phyloP scores from a whole-genome alignment of 2,329 filamentous ascomycete species.

The Emergomyces orientalis region DNA sequence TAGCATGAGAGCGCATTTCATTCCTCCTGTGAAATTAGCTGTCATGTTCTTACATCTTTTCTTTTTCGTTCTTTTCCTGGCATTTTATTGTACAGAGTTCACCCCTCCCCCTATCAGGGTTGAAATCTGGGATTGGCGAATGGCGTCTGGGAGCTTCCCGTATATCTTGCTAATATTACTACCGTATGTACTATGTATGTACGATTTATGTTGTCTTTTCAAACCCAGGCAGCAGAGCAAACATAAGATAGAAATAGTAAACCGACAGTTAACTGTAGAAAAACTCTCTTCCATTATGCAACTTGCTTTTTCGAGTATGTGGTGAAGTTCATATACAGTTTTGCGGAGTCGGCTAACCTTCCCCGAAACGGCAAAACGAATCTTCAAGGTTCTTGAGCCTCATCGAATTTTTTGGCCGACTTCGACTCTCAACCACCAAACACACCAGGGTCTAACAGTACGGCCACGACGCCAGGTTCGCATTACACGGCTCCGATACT shows the following conservation, averaged over 20 bases:
- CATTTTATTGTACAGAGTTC: neutral
- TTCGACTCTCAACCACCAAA: neutral
- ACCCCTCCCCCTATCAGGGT: neutral
- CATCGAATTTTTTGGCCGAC: conserved; percentile 1
- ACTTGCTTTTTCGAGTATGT: neutral
- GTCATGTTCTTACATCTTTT: neutral
- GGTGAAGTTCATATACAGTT: neutral
- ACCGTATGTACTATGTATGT: neutral
- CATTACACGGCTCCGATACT: conserved; percentile 2
- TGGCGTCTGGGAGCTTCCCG: conserved; percentile 4
- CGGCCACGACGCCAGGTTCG: neutral
- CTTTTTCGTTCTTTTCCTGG: too few relatives aligned
- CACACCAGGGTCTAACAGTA: neutral
- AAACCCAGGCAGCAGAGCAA: neutral
- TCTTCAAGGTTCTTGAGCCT: neutral
- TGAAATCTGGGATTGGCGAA: conserved; percentile 6
- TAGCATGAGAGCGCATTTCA: neutral
- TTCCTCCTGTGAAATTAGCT: neutral
- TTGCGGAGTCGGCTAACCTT: conserved; percentile 11
- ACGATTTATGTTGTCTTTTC: neutral
- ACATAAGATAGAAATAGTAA: conserved; percentile 1
- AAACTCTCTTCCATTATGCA: neutral
- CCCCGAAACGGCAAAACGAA: neutral
- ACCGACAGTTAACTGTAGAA: neutral
- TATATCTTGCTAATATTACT: neutral